Evolutionary conservation across 1,139 yeast species (phyloP).

Genomic region (Torulaspora globosa): DNA sequence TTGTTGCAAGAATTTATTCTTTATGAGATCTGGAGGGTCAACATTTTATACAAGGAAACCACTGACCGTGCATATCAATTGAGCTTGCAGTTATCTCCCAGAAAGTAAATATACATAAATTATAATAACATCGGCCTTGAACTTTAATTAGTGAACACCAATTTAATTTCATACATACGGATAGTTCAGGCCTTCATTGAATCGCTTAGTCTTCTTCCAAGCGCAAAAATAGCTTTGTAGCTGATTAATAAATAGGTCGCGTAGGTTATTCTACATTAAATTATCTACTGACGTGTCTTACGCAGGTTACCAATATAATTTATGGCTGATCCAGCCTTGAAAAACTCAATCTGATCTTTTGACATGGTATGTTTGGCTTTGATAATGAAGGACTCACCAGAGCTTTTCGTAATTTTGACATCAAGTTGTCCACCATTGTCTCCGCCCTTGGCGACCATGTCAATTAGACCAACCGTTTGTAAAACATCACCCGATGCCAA

Average conservation of each 20-base stretch:
- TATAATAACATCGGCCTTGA: conserved; percentile 4
- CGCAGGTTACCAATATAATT: conserved; percentile 75
- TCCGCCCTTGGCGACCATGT: conserved; percentile 76
- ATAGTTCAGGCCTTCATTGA: no score
- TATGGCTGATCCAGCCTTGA: conserved; percentile 96
- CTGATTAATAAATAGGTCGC: conserved; percentile 7
- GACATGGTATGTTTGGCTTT: conserved; percentile 93
- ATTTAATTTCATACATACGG: no score
- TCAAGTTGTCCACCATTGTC: conserved; percentile 78
- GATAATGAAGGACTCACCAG: conserved; percentile 67
- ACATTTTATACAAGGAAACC: conserved; percentile 55
- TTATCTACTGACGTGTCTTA: conserved; percentile 23
- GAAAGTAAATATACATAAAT: conserved; percentile 5
- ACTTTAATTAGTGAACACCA: background rate
- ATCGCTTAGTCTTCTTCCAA: background rate
- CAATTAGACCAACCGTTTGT: conserved; percentile 71
- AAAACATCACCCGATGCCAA: conserved; percentile 72
- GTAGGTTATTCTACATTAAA: background rate
- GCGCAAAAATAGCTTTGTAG: background rate
- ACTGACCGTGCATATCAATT: conserved; percentile 70
- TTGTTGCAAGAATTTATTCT: conserved; percentile 57
- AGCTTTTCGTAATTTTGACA: conserved; percentile 67
- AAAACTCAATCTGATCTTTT: conserved; percentile 89
- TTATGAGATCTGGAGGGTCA: conserved; percentile 65
- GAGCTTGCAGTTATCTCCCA: conserved; percentile 45